Base-by-base conservation (phyloP, 2,329 filamentous ascomycete genomes). In the Stagonosporopsis chrysanthemi region DNA sequence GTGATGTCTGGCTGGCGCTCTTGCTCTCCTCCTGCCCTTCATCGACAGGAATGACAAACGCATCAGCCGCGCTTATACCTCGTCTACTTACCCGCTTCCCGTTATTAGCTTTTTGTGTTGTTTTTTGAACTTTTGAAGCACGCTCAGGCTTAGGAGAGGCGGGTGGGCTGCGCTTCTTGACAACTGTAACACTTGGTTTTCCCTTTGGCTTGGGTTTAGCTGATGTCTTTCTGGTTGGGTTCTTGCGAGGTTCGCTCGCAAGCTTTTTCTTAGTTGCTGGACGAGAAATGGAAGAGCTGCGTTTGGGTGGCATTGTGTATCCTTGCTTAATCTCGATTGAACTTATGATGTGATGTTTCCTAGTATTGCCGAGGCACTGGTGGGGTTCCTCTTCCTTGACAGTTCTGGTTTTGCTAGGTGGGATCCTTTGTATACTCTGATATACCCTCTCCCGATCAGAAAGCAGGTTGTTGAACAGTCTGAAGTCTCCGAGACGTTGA, bases 401-500 rank as follows among this genome's bases (percentile, higher is more conserved):
- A 8, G 19, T 5, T 7, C 15, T 6, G 1, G 17, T 49, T 14
- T 26, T 22, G 15, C 24, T 23, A 1, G 36, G 28, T 14, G 42
- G 52, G 2, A 29, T 8, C 6, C 19, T 22, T 6, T 24, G 35
- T 19, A 46, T 12, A 6, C 40, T 29, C 4, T 33, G 42, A 15
- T 55, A 59, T 1, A 56, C 62, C 15, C 26, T 58, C 28, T 56
- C 45, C 3, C 61, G 46, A 9, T 38, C 48, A 29, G 48, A 31
- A 8, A 67, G 53, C 2, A 68, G 38, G 35, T 56, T 41, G 24
- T 57, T 38, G 14, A 52, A 36, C 2, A 44, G 23, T 4, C 48
- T 45, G 19, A 36, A 17, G 19, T 2, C 44, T 1, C 41, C 33
- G 6, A 59, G 46, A 15, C 41, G 41, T 9, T 43, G 40, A 2